These are phyloP conservation scores for Magnusiomyces suaveolens DNA, from an alignment of 1,139 yeast genomes.

Conservation along the genomic window DNA sequence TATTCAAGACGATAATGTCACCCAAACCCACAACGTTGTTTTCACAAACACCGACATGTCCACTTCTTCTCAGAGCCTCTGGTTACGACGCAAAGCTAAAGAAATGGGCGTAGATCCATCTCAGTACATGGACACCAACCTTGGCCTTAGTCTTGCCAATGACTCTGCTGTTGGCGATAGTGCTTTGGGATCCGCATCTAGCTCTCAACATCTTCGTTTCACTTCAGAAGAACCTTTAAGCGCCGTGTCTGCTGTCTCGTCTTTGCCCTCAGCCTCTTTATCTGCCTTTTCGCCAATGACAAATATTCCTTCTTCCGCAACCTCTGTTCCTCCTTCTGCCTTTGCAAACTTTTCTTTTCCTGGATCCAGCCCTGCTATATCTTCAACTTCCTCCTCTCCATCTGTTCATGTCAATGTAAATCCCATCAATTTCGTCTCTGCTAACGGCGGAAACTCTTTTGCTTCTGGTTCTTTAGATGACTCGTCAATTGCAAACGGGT, in stretches of 20 bases:
- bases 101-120: conserved; percentile 5
- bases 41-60: background rate
- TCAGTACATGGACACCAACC: background rate
- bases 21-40: background rate
- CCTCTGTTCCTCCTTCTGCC: background rate
- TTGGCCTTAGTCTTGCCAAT: background rate
- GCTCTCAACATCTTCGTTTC: background rate
- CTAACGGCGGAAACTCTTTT: too few species aligned
- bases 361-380: background rate
- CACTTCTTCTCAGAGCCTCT: conserved; percentile 7
- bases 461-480: background rate
- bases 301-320: background rate
- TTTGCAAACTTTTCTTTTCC: background rate
- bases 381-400: background rate
- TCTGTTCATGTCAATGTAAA: too few species aligned
- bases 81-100: conserved; percentile 13
- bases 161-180: background rate
- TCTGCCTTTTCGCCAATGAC: conserved; percentile 1
- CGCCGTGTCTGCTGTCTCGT: background rate
- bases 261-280: background rate
- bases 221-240: background rate
- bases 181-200: background rate
- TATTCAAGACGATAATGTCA: background rate
- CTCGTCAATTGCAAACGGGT: background rate
- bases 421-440: too few species aligned